Evolutionary conservation across 352 stramenopile genomes (phyloP), one percentile per base, ranked within the genome.

Genomic region (Halophytophthora polymorphica): DNA sequence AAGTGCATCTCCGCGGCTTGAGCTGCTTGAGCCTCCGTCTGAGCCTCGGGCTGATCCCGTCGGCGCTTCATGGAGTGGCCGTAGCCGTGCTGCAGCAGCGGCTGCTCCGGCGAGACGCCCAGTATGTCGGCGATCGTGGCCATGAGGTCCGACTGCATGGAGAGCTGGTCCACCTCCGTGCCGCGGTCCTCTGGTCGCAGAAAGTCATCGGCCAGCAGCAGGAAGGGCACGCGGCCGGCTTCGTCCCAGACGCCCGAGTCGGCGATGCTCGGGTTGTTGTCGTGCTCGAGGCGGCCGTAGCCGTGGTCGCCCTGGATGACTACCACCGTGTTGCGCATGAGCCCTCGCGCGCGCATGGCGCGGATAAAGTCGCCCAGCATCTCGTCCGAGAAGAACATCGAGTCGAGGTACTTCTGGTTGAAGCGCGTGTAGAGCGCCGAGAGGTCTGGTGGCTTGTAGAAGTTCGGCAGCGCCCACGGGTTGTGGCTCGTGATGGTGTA

Each of bases 401-500:
- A 61, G 40, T 90, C 69, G 45, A 90, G 29, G 41, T 87, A 87
- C 25, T 82, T 80, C 47, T 85, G 77, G 61, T 85, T 87, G 56
- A 80, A 83, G 4, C 54, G 62, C 18, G 76, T 86, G 58, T 83
- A 86, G 36, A 87, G 39, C 11, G 59, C 70, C 5, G 69, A 71
- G 17, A 89, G 53, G 29, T 86, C 69, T 0, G 78, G 73, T 6
- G 50, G 38, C 1, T 69, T 31, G 57, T 83, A 89, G 34, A 69
- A 74, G 18, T 63, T 40, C 6, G 78, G 75, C 12, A 86, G 36
- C 12, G 61, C 60, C 74, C 73, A 86, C 36, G 78, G 78, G 47
- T 82, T 83, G 56, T 88, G 76, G 56, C 73, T 86, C 50, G 79
- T 77, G 58, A 86, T 89, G 48, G 64, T 83, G 63, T 90, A 88